Evolutionary conservation across 73 alveolate species (phyloP), one percentile per base, ranked within the genome.

Genomic region (Paramecium biaurelia): DNA sequence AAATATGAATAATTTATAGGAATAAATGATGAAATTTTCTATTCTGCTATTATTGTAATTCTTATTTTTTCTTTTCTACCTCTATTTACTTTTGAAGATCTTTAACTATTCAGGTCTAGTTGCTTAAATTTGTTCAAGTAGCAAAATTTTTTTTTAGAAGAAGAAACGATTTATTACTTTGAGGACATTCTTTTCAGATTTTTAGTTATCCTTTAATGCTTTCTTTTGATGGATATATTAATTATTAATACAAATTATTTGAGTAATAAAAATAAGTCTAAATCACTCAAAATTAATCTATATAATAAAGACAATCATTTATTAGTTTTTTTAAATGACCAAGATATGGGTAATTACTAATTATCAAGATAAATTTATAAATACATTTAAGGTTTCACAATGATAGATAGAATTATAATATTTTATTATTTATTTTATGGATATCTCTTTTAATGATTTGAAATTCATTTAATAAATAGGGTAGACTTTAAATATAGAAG

Each of bases 401-500:
- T 1, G 2, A 0, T 4, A 45, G 14, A 15, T 15, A 15, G 21
- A 3, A 4, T 15, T 15, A 47, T 47, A 15, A 47, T 47, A 47
- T 47, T 47, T 59, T 59, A 59, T 59, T 59, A 59, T 59, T 59
- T 47, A 47, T 47, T 47, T 47, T 47, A 70, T 70, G 85, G 38
- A 70, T 70, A 30, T 37, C 38, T 70, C 85, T 11, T 70, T 70
- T 70, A 70, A 26, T 30, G 85, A 70, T 14, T 70, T 70, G 56
- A 70, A 70, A 70, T 70, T 70, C 56, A 37, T 70, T 70, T 18
- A 70, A 18, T 34, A 70, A 30, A 70, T 70, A 30, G 85, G 85
- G 5, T 70, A 70, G 56, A 70, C 85, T 8, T 37, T 70, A 14
- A 89, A 89, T 59, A 14, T 89, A 23, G 90, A 89, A 26, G 92